These are phyloP conservation scores for Kurtzmaniella fragi DNA, from an alignment of 805 yeast species.

Conservation along the genomic window DNA sequence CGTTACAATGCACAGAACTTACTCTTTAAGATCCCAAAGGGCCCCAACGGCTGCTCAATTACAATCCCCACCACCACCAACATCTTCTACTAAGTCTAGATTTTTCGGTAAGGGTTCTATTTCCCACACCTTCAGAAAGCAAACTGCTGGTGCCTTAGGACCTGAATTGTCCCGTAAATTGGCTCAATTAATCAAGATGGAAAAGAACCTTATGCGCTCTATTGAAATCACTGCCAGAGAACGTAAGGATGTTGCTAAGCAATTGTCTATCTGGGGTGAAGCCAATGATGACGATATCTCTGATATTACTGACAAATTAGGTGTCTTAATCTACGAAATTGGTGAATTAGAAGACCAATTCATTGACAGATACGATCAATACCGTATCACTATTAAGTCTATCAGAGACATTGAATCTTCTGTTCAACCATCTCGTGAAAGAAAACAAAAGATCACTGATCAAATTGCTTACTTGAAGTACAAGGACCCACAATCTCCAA, in stretches of 20 bases:
- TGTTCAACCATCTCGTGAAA: constrained; percentile 97
- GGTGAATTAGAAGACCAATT: constrained; percentile 98
- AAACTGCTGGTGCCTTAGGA: constrained; percentile 87
- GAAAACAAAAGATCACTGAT: constrained; percentile 96
- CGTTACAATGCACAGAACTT: constrained; percentile 69
- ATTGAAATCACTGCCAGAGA: constrained; percentile 90
- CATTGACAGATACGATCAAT: constrained; percentile 97
- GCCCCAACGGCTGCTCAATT: constrained; percentile 82
- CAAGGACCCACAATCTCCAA: constrained; percentile 97
- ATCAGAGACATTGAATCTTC: constrained; percentile 96
- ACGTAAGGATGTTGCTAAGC: constrained; percentile 95
- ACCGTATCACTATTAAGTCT: constrained; percentile 91
- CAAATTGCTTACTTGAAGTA: constrained; percentile 96
- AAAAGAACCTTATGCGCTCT: constrained; percentile 91
- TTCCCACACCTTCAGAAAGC: constrained; percentile 67
- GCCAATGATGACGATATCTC: constrained; percentile 96
- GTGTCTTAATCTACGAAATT: constrained; percentile 90
- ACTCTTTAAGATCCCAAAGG: constrained; percentile 70
- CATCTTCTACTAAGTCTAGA: constrained; percentile 64
- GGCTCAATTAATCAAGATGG: constrained; percentile 89
- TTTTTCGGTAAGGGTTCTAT: constrained; percentile 75
- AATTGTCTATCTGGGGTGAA: constrained; percentile 96
- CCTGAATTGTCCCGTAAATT: constrained; percentile 93
- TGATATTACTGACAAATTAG: constrained; percentile 95
- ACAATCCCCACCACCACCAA: constrained; percentile 77